Base-by-base conservation (phyloP, 2,329 filamentous ascomycete species). In the Fusarium chaquense region DNA sequence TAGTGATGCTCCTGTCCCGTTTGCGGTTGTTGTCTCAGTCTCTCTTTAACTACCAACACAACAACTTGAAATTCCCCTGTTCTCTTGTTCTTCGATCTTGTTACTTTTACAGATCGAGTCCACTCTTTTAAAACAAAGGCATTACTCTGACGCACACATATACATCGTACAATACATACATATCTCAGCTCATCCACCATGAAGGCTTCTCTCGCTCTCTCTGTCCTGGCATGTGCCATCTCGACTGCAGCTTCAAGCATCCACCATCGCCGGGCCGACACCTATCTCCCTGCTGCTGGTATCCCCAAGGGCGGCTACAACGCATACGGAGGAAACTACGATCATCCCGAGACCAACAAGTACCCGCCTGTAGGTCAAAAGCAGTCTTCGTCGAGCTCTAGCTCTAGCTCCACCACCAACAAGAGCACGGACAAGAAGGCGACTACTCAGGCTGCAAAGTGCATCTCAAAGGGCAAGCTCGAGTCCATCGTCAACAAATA, bases 401-500 rank as follows among this genome's bases (percentile, higher is more conserved):
- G 10, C 3, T 47, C 61, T 5, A 15, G 35, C 4, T 10, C 35
- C 2, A 28, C 24, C 11, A 62, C 44, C 9, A 56, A 28, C 18
- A 30, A 28, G 22, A 28, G 40, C 15, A 33, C 22, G 3, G 36
- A 28, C 32, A 69, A 45, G 20, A 57, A 65, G 45, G 38, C 53
- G 2, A 44, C 44, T 9, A 22, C 47, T 3, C 16, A 49, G 7
- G 7, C 40, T 16, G 6, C 36, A 18, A 57, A 33, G 20, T 72
- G 70, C 15, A 50, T 72, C 3, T 33, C 70, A 18, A 62, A 41
- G 35, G 43, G 40, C 18, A 57, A 58, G 51, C 64, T 72, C 16
- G 58, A 62, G 47, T 44, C 65, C 5, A 51, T 69, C 4, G 68
- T 71, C 26, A 61, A 71, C 46, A 71, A 73, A 43, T 73, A 73